These are phyloP conservation scores for Plasmodium gaboni DNA, from an alignment of 169 alveolate species.

Conservation along the genomic window DNA sequence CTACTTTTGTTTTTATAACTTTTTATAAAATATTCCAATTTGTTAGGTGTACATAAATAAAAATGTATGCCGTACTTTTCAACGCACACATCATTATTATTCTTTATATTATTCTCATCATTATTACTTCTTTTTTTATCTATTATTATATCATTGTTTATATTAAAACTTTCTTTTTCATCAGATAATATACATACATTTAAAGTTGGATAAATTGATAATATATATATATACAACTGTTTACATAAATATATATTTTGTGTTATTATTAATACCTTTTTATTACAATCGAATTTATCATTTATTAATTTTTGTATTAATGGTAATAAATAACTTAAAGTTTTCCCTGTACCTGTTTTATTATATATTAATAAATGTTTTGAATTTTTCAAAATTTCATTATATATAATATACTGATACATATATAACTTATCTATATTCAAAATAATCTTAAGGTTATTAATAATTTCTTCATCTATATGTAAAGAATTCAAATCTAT, in stretches of 20 bases:
- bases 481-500: slow-evolving; percentile 37
- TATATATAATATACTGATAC: slow-evolving; percentile 62
- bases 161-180: slow-evolving; percentile 24
- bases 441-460: slow-evolving; percentile 40
- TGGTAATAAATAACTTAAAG: slow-evolving; percentile 79
- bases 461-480: slow-evolving; percentile 58
- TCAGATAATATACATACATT: slow-evolving; percentile 61
- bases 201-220: slow-evolving; percentile 67
- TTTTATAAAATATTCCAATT: slow-evolving; percentile 57
- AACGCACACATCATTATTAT: slow-evolving; percentile 11
- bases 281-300: slow-evolving; percentile 56
- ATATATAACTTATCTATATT: slow-evolving; percentile 62
- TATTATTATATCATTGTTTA: no score
- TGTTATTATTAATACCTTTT: slow-evolving; percentile 56
- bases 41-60: slow-evolving; percentile 54
- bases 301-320: slow-evolving; percentile 75
- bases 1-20: slow-evolving; percentile 54
- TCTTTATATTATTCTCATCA: not conserved
- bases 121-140: slow-evolving; percentile 4
- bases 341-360: slow-evolving; percentile 82
- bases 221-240: slow-evolving; percentile 69
- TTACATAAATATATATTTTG: slow-evolving; percentile 72
- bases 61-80: slow-evolving; percentile 68
- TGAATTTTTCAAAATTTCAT: slow-evolving; percentile 49
- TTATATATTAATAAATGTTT: slow-evolving; percentile 50